These are phyloP conservation scores for Trichosporon ovoides DNA, from an alignment of 1,284 basidiomycete genomes.

Conservation along the genomic window DNA sequence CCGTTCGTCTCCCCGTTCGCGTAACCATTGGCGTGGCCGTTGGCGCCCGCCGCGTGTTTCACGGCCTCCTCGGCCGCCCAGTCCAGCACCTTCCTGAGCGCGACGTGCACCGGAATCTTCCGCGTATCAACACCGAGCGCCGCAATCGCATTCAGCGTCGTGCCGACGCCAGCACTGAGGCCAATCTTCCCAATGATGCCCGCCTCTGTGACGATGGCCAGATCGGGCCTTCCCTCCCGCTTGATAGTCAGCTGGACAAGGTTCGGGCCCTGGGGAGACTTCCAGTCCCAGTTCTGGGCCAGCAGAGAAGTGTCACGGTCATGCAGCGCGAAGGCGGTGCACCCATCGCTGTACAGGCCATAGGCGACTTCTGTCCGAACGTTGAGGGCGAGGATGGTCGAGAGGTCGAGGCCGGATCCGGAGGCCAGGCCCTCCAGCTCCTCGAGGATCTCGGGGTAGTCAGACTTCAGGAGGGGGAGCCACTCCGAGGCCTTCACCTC, in stretches of 20 bases:
- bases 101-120: slow-evolving; percentile 17
- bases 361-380: slow-evolving; percentile 22
- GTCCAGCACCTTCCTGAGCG: slow-evolving; percentile 17
- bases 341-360: slow-evolving; percentile 18
- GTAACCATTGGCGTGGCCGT: background rate
- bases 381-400: slow-evolving; percentile 16
- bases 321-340: slow-evolving; percentile 12
- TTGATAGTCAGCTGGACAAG: slow-evolving; percentile 13
- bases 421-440: slow-evolving; percentile 20
- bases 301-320: slow-evolving; percentile 2
- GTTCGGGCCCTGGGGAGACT: slow-evolving; percentile 12
- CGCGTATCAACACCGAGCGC: slow-evolving; percentile 15
- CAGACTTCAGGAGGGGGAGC: slow-evolving; percentile 12
- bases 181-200: slow-evolving; percentile 25
- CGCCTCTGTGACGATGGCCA: slow-evolving; percentile 20
- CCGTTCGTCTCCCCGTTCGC: background rate
- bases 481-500: slow-evolving; percentile 12
- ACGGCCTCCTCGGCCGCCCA: slow-evolving; percentile 13
- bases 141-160: slow-evolving; percentile 18
- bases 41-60: background rate
- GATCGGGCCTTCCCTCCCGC: background rate
- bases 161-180: slow-evolving; percentile 15
- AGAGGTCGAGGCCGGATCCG: slow-evolving; percentile 7
- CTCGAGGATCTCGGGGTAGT: slow-evolving; percentile 16
- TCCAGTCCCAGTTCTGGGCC: slow-evolving; percentile 25